Base-by-base conservation (phyloP, 2,329 filamentous ascomycete species). In the Rutstroemia sp. region DNA sequence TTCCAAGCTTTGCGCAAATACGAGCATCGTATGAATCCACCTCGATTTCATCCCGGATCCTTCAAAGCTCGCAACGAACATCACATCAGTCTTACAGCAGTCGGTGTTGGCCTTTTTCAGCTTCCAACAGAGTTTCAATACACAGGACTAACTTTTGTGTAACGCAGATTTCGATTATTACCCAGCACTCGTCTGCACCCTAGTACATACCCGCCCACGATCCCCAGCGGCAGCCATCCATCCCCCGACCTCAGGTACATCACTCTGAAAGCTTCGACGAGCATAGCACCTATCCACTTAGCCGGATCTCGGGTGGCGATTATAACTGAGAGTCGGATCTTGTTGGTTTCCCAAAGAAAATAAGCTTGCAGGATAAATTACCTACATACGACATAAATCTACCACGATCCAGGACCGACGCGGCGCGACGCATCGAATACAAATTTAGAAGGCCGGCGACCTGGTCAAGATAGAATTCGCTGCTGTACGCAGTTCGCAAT, bases 161-260 rank as follows among this genome's bases (percentile, higher is more conserved):
- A 17, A 54, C 55, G 21, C 42, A 23, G 54, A 51, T 44, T 44
- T 54, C 36, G 36, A 54, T 48, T 60, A 65, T 61, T 62, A 58
- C 54, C 62, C 54, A 60, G 54, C 48, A 59, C 47, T 61, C 61
- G 55, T 51, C 57, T 62, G 56, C 51, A 61, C 59, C 64, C 61
- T 60, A 51, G 51, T 55, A 64, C 61, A 62, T 61, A 63, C 57
- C 61, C 58, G 57, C 61, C 57, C 52, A 60, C 61, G 59, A 61
- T 60, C 51, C 58, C 54, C 60, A 52, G 61, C 58, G 56, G 59
- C 58, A 58, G 48, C 59, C 56, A 57, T 58, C 50, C 54, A 57
- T 40, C 56, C 56, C 45, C 61, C 58, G 52, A 54, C 51, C 51
- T 57, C 59, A 57, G 48, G 57, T 54, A 36, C 51, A 46, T 25